These are phyloP conservation scores for Saccharomyces mikatae DNA, from an alignment of 805 yeast genomes.

Conservation along the genomic window DNA sequence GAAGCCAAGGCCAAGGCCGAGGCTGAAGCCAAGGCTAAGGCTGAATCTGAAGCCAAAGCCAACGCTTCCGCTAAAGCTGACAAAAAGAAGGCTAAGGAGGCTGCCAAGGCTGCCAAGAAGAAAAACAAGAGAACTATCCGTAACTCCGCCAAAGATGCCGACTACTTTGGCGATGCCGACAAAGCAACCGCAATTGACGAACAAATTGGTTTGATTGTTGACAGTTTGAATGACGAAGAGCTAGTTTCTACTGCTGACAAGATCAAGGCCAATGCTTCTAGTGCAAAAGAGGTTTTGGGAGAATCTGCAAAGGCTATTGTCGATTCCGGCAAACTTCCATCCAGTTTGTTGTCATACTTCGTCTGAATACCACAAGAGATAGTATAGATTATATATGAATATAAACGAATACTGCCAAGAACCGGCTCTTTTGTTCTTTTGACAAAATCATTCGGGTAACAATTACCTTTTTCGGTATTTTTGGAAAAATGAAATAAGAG, in stretches of 20 bases:
- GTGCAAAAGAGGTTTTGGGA: constrained; percentile 51
- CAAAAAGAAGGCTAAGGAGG: constrained; percentile 92
- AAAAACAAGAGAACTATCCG: constrained; percentile 89
- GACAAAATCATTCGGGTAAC: neutral
- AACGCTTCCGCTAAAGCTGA: constrained; percentile 56
- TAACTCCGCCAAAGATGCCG: constrained; percentile 71
- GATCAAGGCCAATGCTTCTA: constrained; percentile 45
- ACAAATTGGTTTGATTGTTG: constrained; percentile 74
- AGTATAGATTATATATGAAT: neutral
- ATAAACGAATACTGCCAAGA: neutral
- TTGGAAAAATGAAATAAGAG: neutral
- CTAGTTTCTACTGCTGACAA: constrained; percentile 67
- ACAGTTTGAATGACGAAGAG: constrained; percentile 69
- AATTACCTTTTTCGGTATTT: neutral
- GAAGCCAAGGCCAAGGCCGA: constrained; percentile 84
- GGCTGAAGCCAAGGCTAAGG: constrained; percentile 76
- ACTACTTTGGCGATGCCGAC: constrained; percentile 73
- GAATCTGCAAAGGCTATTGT: constrained; percentile 48
- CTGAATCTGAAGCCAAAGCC: constrained; percentile 66
- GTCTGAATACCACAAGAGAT: constrained; percentile 12
- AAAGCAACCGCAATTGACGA: constrained; percentile 62
- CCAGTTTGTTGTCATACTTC: constrained; percentile 48
- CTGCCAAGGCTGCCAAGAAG: constrained; percentile 84
- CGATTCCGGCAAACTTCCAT: constrained; percentile 48
- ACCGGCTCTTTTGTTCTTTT: neutral